A percentile compares a stretch with the other conserved stretches of the same genome.
These are phyloP conservation scores for Mediolabrus comicus DNA, from an alignment of 108 stramenopile species.

Conservation along the genomic window DNA sequence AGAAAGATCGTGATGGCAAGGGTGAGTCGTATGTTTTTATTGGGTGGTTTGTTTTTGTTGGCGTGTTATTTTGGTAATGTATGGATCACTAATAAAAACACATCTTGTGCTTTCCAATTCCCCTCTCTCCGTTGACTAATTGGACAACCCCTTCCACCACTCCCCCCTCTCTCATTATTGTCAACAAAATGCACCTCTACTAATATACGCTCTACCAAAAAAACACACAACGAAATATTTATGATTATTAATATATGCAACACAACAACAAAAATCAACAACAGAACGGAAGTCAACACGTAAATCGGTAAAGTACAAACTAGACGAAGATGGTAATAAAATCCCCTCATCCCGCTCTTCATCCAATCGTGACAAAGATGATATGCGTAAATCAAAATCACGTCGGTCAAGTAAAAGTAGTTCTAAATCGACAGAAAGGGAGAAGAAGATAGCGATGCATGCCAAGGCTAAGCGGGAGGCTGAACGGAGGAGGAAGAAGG, in stretches of 20 bases:
- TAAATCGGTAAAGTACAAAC: constrained; percentile 9
- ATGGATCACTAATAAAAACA: too few relatives aligned
- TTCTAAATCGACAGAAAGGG: constrained; percentile 8
- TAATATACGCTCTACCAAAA: too few relatives aligned
- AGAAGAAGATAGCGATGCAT: constrained; percentile 31
- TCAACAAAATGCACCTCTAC: too few relatives aligned
- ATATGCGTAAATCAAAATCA: not conserved
- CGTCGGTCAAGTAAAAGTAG: not conserved
- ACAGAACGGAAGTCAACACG: constrained; percentile 12
- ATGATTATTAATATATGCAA: too few relatives aligned
- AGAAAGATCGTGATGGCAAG: not conserved
- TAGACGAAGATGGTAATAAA: constrained; percentile 18
- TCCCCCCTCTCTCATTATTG: too few relatives aligned
- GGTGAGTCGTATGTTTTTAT: not conserved
- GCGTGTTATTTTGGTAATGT: not conserved
- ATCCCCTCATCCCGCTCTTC: not conserved
- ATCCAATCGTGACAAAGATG: not conserved
- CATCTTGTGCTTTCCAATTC: too few relatives aligned
- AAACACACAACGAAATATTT: too few relatives aligned
- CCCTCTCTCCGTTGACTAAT: too few relatives aligned
- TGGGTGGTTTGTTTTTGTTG: not conserved
- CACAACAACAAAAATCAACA: not conserved
- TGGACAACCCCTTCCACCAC: too few relatives aligned
- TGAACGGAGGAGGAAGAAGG: constrained; percentile 15
- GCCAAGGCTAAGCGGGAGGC: constrained; percentile 45